Evolutionary conservation across 495 filamentous ascomycete species (phyloP).

Genomic region (Aspergillus bridgeri): DNA sequence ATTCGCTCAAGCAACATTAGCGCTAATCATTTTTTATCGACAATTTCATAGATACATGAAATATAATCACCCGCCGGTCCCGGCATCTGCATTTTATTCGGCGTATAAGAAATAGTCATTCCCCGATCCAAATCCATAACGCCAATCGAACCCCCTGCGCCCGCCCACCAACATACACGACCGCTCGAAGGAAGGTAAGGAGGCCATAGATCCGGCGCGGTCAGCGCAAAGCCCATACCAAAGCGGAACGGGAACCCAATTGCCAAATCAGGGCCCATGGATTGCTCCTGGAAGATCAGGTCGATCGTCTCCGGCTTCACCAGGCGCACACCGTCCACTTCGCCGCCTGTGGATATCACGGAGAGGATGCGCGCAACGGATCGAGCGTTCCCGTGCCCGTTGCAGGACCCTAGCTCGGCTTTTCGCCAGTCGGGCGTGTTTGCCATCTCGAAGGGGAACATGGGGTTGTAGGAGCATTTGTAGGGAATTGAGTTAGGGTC

Average conservation of each 20-base stretch:
- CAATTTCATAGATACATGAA: neutral
- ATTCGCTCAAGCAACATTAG: too few species aligned
- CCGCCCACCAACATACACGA: slow-evolving; percentile 24
- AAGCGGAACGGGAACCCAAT: neutral
- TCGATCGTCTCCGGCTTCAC: neutral
- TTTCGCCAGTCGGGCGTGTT: neutral
- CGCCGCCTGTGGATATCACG: neutral
- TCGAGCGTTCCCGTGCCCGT: neutral
- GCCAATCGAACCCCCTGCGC: slow-evolving; percentile 28
- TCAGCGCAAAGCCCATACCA: neutral
- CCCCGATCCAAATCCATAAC: slow-evolving; percentile 28
- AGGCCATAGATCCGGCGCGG: neutral
- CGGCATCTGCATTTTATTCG: slow-evolving; percentile 26
- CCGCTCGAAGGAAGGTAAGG: slow-evolving; percentile 7
- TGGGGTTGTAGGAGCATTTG: neutral
- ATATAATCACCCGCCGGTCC: neutral
- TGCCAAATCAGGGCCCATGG: neutral
- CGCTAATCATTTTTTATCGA: neutral
- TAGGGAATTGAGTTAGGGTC: neutral
- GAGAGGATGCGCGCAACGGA: neutral
- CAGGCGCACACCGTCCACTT: neutral
- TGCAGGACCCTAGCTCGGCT: neutral
- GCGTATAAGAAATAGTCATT: slow-evolving; percentile 29
- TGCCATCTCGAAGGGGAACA: neutral
- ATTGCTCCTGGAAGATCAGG: neutral